phyloP scores from a whole-genome alignment of 495 filamentous ascomycete genomes.

The Aspergillus cavernicola region DNA sequence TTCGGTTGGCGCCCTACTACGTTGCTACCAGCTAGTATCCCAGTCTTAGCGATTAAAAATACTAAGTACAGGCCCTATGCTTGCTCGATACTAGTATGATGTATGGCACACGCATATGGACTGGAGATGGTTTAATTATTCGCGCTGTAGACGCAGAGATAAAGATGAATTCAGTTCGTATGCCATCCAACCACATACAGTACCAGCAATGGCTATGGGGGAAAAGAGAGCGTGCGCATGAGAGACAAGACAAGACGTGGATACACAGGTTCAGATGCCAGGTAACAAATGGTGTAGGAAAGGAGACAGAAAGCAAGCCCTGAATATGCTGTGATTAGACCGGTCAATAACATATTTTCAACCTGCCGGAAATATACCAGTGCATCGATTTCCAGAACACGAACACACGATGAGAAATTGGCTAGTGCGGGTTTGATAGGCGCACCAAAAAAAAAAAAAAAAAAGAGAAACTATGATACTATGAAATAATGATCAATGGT shows the following conservation, averaged over 20 bases:
- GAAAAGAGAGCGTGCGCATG: conserved; percentile 9
- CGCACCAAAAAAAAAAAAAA: conserved; percentile 2
- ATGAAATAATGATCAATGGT: conserved; percentile 16
- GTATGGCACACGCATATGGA: too few species aligned
- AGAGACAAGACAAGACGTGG: conserved; percentile 4
- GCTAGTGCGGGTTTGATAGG: conserved; percentile 4
- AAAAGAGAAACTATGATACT: conserved; percentile 18
- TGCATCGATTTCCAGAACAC: conserved; percentile 18
- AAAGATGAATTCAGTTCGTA: conserved; percentile 7
- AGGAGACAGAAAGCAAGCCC: conserved; percentile 5
- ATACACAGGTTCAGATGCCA: conserved; percentile 11
- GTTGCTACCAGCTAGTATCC: too few species aligned
- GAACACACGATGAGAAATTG: conserved; percentile 12
- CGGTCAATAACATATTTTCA: conserved; percentile 12
- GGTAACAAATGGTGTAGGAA: conserved; percentile 1
- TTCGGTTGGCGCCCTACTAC: too few species aligned
- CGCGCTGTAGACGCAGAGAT: conserved; percentile 7
- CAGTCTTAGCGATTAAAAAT: too few species aligned
- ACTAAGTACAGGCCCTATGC: too few species aligned
- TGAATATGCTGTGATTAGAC: conserved; percentile 14
- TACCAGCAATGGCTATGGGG: conserved; percentile 13
- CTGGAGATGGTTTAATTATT: too few species aligned
- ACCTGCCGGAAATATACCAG: conserved; percentile 11
- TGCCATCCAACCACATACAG: conserved; percentile 15
- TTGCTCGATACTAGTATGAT: too few species aligned